Evolutionary conservation across 768 basidiomycete species (phyloP).

Genomic region (Sarcodon aspratus): DNA sequence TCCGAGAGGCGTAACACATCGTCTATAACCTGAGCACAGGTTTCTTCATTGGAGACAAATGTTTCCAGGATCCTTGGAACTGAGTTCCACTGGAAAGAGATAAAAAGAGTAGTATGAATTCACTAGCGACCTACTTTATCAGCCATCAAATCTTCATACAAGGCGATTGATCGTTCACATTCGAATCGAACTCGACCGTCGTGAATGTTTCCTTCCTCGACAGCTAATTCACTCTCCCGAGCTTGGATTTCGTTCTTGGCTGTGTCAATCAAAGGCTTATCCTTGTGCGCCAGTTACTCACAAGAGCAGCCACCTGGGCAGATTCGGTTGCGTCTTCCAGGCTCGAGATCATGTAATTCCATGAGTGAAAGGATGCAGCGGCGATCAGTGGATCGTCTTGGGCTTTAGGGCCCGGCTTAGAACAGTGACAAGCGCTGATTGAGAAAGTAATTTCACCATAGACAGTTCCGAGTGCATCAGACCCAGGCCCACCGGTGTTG

Average conservation of each 20-base stretch:
- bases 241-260: constrained; percentile 18
- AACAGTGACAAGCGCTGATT: neutral
- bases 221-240: constrained; percentile 20
- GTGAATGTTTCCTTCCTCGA: constrained; percentile 28
- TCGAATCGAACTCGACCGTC: constrained; percentile 31
- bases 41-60: constrained; percentile 8
- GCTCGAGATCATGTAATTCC: constrained; percentile 48
- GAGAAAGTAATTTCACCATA: neutral
- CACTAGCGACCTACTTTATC: constrained; percentile 17
- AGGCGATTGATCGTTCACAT: constrained; percentile 29
- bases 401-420: neutral
- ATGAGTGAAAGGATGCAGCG: constrained; percentile 44
- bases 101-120: neutral
- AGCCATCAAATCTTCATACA: constrained; percentile 33
- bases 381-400: constrained; percentile 25
- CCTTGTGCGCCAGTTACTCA: neutral
- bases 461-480: neutral
- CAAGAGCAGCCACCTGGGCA: constrained; percentile 26
- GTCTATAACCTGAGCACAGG: constrained; percentile 20
- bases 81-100: constrained; percentile 7
- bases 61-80: constrained; percentile 3
- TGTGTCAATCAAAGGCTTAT: too few species aligned
- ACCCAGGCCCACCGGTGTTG: too few species aligned
- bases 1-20: neutral
- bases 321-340: constrained; percentile 37